Conservation (phyloP, 768 basidiomycete genomes). For the Nidularia sp. region DNA sequence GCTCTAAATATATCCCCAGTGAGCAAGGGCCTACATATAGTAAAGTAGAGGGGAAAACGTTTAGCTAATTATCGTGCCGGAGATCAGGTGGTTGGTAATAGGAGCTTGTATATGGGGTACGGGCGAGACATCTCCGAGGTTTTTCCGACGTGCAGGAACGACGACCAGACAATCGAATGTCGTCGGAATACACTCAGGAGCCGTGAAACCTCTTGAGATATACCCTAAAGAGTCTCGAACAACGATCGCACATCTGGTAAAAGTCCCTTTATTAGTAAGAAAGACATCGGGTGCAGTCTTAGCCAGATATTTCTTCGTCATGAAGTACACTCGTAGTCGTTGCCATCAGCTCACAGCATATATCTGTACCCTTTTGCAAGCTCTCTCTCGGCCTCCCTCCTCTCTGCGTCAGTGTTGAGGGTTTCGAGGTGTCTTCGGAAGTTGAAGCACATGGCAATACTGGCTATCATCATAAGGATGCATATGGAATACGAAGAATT, state of each 20-base stretch:
- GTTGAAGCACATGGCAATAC: slow-evolving; percentile 45
- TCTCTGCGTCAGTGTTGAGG: slow-evolving; percentile 35
- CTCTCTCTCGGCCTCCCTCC: slow-evolving; percentile 27
- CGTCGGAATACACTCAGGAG: background rate
- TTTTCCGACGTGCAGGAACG: slow-evolving; percentile 11
- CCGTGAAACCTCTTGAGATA: background rate
- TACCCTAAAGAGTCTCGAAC: no score
- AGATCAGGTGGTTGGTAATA: background rate
- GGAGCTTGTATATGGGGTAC: slow-evolving; percentile 4
- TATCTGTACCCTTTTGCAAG: slow-evolving; percentile 39
- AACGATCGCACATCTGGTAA: no score
- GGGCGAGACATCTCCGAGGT: slow-evolving; percentile 16
- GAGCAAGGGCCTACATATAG: no score
- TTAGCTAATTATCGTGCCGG: no score
- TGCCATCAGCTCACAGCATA: slow-evolving; percentile 28
- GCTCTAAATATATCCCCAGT: no score
- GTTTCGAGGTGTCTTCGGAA: slow-evolving; percentile 41
- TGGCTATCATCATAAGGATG: slow-evolving; percentile 48
- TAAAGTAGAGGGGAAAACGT: slow-evolving; percentile 1
- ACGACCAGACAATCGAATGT: no score
- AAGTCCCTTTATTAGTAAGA: no score
- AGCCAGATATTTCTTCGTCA: background rate
- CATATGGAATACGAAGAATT: slow-evolving; percentile 69
- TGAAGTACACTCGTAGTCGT: background rate
- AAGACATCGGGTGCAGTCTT: background rate